Evolutionary conservation across 805 yeast species (phyloP).

Genomic region (Pichia cephalocereana): DNA sequence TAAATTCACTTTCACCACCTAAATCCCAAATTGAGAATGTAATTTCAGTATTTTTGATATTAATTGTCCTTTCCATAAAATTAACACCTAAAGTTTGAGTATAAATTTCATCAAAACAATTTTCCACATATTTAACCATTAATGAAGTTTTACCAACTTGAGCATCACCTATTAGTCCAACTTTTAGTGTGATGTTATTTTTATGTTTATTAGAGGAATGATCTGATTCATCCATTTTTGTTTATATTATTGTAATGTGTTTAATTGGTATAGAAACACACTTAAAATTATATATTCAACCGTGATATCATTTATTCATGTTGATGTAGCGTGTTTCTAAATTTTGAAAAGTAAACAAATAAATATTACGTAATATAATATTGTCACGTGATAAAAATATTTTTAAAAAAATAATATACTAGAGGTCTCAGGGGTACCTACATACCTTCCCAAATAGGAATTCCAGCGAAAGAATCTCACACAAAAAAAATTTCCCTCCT

Average conservation of each 20-base stretch:
- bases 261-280: too few relatives aligned
- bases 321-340: too few relatives aligned
- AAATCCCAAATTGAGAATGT: slow-evolving; percentile 92
- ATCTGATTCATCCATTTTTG: neutral
- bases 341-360: too few relatives aligned
- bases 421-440: neutral
- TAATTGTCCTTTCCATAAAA: slow-evolving; percentile 84
- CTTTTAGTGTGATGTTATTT: slow-evolving; percentile 58
- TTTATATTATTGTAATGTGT: neutral
- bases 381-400: too few relatives aligned
- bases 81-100: slow-evolving; percentile 94
- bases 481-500: too few relatives aligned
- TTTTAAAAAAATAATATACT: too few relatives aligned
- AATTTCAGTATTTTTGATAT: slow-evolving; percentile 76
- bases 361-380: too few relatives aligned
- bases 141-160: slow-evolving; percentile 93
- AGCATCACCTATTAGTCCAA: slow-evolving; percentile 92
- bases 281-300: too few relatives aligned
- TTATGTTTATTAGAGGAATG: slow-evolving; percentile 20
- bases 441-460: neutral
- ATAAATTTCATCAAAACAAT: slow-evolving; percentile 82
- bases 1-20: slow-evolving; percentile 93
- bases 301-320: too few relatives aligned
- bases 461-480: neutral
- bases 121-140: slow-evolving; percentile 97